These are phyloP conservation scores for Globisporangium perplexum DNA, from an alignment of 352 stramenopile species.

Conservation along the genomic window DNA sequence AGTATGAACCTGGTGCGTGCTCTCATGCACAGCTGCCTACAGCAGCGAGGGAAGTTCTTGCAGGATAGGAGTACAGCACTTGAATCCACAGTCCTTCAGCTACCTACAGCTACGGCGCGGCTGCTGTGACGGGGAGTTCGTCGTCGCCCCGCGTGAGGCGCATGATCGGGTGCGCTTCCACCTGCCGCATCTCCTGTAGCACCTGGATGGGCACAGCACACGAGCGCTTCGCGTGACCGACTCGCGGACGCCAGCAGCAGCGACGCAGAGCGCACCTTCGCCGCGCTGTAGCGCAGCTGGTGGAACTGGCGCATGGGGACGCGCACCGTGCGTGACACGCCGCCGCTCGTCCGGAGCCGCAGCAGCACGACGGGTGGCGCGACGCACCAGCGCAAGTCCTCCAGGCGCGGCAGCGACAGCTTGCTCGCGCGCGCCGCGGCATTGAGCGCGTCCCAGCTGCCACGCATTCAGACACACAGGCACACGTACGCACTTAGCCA, in stretches of 20 bases:
- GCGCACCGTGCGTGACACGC: constrained; percentile 31
- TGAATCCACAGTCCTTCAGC: no score
- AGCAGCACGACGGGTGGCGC: constrained; percentile 26
- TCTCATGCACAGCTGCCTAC: no score
- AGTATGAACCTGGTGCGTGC: no score
- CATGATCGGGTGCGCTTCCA: constrained; percentile 76
- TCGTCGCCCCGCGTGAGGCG: constrained; percentile 26
- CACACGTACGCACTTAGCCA: not conserved
- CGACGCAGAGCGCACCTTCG: constrained; percentile 24
- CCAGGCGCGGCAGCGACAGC: constrained; percentile 30
- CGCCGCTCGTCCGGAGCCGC: constrained; percentile 46
- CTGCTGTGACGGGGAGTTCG: not conserved
- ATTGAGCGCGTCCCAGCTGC: constrained; percentile 29
- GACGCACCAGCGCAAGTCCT: constrained; percentile 27
- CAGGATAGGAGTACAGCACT: no score
- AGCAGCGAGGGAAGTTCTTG: no score
- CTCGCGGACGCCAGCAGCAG: no score
- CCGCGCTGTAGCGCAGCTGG: constrained; percentile 63
- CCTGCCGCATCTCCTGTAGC: constrained; percentile 69
- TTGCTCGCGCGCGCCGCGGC: constrained; percentile 1
- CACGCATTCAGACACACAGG: not conserved
- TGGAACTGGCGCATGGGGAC: constrained; percentile 66
- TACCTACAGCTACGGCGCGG: no score
- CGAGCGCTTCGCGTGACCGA: no score
- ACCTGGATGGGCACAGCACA: constrained; percentile 18